A percentile compares a stretch with the other conserved stretches of the same genome.
These are phyloP conservation scores for Alternaria arborescens DNA, from an alignment of 2,329 filamentous ascomycete species.

Conservation along the genomic window DNA sequence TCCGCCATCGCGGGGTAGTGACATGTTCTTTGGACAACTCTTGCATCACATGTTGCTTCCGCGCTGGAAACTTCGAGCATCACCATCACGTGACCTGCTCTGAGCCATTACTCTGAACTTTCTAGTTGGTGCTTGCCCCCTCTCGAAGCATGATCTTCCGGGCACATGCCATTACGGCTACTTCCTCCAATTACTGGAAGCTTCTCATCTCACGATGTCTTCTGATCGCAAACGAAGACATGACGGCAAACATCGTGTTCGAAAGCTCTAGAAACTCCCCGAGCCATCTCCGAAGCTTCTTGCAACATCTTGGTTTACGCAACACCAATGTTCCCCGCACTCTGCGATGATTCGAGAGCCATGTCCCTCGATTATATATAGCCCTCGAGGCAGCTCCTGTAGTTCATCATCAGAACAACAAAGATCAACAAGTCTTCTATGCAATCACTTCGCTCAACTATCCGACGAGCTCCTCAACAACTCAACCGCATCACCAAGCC, in stretches of 20 bases:
- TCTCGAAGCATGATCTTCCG: not conserved
- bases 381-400: slow-evolving; percentile 11
- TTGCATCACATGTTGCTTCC: not conserved
- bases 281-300: slow-evolving; percentile 34
- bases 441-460: slow-evolving; percentile 49
- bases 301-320: slow-evolving; percentile 18
- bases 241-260: slow-evolving; percentile 22
- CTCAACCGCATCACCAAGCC: slow-evolving; percentile 44
- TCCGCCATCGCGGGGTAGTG: not conserved
- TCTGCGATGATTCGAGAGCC: slow-evolving; percentile 42
- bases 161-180: slow-evolving; percentile 2
- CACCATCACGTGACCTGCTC: slow-evolving; percentile 24
- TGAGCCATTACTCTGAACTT: slow-evolving; percentile 10
- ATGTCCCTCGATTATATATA: slow-evolving; percentile 40
- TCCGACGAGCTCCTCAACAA: slow-evolving; percentile 43
- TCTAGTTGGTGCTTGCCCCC: slow-evolving; percentile 12
- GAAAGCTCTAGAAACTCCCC: slow-evolving; percentile 36
- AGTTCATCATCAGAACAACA: slow-evolving; percentile 40
- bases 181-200: slow-evolving; percentile 1
- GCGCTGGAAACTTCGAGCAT: not conserved
- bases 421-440: slow-evolving; percentile 42
- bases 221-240: slow-evolving; percentile 8
- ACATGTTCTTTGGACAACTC: not conserved
- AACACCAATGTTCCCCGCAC: slow-evolving; percentile 13
- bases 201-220: slow-evolving; percentile 5